These are phyloP conservation scores for Ormosia emarginata DNA, from an alignment of 306 rosid species.

Conservation along the genomic window DNA sequence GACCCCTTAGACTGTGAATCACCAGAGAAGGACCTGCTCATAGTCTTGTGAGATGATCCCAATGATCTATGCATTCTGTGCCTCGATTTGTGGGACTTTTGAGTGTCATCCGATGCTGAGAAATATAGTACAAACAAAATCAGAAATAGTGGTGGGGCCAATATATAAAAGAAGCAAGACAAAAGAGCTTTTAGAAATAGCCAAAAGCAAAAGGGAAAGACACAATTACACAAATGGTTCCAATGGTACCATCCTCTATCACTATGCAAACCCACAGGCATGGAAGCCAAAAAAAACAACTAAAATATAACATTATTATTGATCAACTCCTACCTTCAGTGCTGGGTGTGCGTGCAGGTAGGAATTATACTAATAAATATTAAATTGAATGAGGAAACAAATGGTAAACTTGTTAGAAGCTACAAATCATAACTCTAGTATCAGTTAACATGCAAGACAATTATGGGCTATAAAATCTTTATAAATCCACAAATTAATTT, in stretches of 20 bases:
- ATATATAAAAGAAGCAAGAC: slow-evolving; percentile 31
- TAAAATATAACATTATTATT: not conserved
- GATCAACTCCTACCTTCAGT: not conserved
- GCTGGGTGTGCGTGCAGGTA: not conserved
- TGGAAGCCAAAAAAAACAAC: slow-evolving; percentile 12
- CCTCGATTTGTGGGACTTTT: slow-evolving; percentile 81
- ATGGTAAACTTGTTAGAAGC: not conserved
- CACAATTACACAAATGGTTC: slow-evolving; percentile 55
- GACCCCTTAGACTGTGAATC: slow-evolving; percentile 88
- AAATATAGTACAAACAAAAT: slow-evolving; percentile 39
- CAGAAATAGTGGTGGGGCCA: slow-evolving; percentile 38
- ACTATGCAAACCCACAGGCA: slow-evolving; percentile 23
- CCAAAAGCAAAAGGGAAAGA: slow-evolving; percentile 51
- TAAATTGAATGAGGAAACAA: slow-evolving; percentile 3
- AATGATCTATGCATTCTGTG: slow-evolving; percentile 65
- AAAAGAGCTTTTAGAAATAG: slow-evolving; percentile 32
- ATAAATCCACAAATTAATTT: not conserved
- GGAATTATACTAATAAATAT: not conserved
- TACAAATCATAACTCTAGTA: not conserved
- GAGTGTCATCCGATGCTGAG: slow-evolving; percentile 84
- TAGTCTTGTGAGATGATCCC: slow-evolving; percentile 76
- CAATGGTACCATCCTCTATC: slow-evolving; percentile 50
- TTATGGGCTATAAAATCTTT: not conserved
- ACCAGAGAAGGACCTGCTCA: slow-evolving; percentile 75
- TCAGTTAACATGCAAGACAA: not conserved